Base-by-base conservation (phyloP, 2,329 filamentous ascomycete genomes). In the Colletotrichum filicis region DNA sequence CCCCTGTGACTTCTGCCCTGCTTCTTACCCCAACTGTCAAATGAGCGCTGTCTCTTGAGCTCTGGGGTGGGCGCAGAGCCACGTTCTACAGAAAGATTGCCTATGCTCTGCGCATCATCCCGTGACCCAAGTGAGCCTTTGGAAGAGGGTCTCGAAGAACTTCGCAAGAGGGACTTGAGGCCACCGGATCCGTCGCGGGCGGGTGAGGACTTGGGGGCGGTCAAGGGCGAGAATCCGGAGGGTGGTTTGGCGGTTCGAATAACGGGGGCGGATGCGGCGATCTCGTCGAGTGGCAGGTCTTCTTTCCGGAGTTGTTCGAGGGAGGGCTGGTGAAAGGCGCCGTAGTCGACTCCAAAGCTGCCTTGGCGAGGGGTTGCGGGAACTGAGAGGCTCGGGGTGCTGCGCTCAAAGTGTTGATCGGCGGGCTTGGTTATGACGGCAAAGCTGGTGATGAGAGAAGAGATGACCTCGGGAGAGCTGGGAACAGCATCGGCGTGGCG, bases 241-340 rank as follows among this genome's bases (percentile, higher is more conserved):
- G 94, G 94, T 8, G 92, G 93, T 81, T 95, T 95, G 37, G 94
- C 90, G 37, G 95, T 97, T 75, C 93, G 92, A 77, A 97, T 89
- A 67, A 96, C 89, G 22, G 95, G 95, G 14, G 94, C 85, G 60
- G 86, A 85, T 26, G 91, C 90, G 35, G 91, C 87, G 57, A 92
- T 83, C 67, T 92, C 89, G 82, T 92, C 88, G 75, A 92, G 82
- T 12, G 87, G 85, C 6, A 85, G 77, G 71, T 83, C 80, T 46
- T 87, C 85, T 61, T 89, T 85, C 57, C 85, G 79, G 14, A 87
- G 78, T 22, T 89, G 86, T 65, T 87, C 86, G 37, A 87, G 83
- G 22, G 85, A 83, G 5, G 88, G 84, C 59, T 87, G 84, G 62
- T 87, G 85, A 80, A 90, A 92, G 72, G 90, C 88, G 72, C 92